phyloP scores from a whole-genome alignment of 2,329 filamentous ascomycete genomes.

The Claviceps digitariae region DNA sequence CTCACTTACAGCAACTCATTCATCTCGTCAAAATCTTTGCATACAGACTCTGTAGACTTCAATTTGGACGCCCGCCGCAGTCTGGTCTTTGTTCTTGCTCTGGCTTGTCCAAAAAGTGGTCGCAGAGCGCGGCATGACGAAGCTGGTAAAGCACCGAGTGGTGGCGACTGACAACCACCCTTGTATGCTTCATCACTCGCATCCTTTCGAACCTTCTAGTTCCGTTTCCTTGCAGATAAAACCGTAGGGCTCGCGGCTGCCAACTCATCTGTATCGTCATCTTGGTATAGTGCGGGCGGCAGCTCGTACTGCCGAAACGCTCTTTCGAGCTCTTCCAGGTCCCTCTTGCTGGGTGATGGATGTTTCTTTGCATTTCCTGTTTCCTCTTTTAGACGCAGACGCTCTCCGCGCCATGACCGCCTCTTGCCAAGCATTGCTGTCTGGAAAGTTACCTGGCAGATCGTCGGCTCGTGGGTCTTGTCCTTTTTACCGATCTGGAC shows the following conservation, averaged over 20 bases:
- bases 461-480: not conserved
- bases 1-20: conserved; percentile 3
- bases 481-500: conserved; percentile 6
- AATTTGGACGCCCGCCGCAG: not conserved
- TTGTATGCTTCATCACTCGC: not conserved
- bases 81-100: not conserved
- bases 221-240: conserved; percentile 16
- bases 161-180: not conserved
- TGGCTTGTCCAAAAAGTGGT: not conserved
- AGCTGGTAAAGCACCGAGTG: not conserved
- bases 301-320: conserved; percentile 21
- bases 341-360: conserved; percentile 29
- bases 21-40: conserved; percentile 5
- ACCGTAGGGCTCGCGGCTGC: conserved; percentile 5
- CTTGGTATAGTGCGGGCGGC: conserved; percentile 8
- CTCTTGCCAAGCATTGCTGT: not conserved
- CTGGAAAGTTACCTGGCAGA: conserved; percentile 4
- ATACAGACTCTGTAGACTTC: not conserved
- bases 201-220: conserved; percentile 7
- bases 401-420: not conserved
- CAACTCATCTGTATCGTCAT: conserved; percentile 19
- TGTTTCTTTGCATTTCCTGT: conserved; percentile 26
- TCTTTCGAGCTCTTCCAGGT: conserved; percentile 23
- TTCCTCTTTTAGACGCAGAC: conserved; percentile 1
- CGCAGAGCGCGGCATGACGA: not conserved